A percentile compares a stretch with the other conserved stretches of the same genome.
Evolutionary conservation across 2,329 filamentous ascomycete genomes (phyloP).

Genomic region (Teratosphaeriaceae sp.): DNA sequence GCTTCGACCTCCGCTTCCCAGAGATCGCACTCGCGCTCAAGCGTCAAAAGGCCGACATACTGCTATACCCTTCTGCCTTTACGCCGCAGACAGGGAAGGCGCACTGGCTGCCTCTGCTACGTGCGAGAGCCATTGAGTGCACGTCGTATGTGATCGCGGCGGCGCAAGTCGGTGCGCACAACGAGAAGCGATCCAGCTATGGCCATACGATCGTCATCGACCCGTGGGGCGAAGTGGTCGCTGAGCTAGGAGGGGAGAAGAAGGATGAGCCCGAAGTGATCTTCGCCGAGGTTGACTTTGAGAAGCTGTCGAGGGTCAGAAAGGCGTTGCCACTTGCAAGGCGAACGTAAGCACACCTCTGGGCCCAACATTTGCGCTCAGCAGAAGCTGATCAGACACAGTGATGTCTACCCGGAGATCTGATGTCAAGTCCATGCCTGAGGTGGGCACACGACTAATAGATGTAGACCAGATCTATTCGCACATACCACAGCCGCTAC

Average conservation of each 20-base stretch:
- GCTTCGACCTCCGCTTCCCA: constrained; percentile 84
- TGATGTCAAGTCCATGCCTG: too few relatives aligned
- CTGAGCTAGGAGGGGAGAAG: constrained; percentile 51
- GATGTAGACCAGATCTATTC: neutral
- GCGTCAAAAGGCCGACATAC: constrained; percentile 61
- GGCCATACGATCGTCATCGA: constrained; percentile 80
- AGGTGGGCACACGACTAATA: too few relatives aligned
- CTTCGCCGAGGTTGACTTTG: constrained; percentile 33
- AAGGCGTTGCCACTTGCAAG: constrained; percentile 30
- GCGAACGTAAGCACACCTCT: constrained; percentile 24
- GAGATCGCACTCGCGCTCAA: constrained; percentile 65
- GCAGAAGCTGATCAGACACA: constrained; percentile 10
- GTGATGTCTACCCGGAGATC: constrained; percentile 28
- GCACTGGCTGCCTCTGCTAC: constrained; percentile 77
- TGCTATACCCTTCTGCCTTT: constrained; percentile 87
- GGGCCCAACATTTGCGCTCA: neutral
- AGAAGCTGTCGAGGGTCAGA: constrained; percentile 31
- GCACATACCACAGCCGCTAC: too few relatives aligned
- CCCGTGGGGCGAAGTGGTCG: constrained; percentile 74
- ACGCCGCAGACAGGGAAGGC: constrained; percentile 76
- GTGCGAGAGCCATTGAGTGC: constrained; percentile 79
- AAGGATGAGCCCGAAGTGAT: constrained; percentile 37
- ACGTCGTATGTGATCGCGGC: constrained; percentile 83
- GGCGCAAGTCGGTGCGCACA: constrained; percentile 70
- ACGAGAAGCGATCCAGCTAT: constrained; percentile 72